Evolutionary conservation across 768 basidiomycete genomes (phyloP).

Genomic region (Kwoniella bestiolae): DNA sequence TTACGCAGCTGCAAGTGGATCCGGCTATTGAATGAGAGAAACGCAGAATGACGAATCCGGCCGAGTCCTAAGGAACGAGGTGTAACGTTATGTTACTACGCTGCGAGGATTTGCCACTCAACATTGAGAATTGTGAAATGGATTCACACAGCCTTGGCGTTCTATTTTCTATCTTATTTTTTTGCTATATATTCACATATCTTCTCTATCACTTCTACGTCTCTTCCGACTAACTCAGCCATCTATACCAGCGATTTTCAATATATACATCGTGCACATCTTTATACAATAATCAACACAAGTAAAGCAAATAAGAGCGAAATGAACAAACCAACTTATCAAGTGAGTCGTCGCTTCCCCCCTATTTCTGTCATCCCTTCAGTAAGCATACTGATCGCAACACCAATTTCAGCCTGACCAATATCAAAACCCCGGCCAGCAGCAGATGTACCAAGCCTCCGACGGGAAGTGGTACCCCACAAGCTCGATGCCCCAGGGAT

Average conservation of each 20-base stretch:
- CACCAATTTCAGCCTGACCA: not conserved
- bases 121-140: not conserved
- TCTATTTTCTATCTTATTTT: not conserved
- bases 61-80: not conserved
- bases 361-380: not conserved
- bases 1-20: too few relatives aligned
- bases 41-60: not conserved
- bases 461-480: constrained; percentile 48
- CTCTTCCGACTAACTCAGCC: not conserved
- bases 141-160: constrained; percentile 10
- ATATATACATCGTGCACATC: not conserved
- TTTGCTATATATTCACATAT: not conserved
- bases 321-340: constrained; percentile 21
- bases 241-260: too few relatives aligned
- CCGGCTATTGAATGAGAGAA: too few relatives aligned
- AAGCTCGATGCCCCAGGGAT: constrained; percentile 23
- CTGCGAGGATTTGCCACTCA: not conserved
- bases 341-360: too few relatives aligned
- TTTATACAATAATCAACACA: constrained; percentile 2
- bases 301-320: not conserved
- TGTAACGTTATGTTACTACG: not conserved
- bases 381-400: not conserved
- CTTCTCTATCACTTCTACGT: not conserved
- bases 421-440: constrained; percentile 5
- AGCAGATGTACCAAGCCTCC: constrained; percentile 45